phyloP scores from a whole-genome alignment of 164 flowering plant species.

The Dillenia turbinata region DNA sequence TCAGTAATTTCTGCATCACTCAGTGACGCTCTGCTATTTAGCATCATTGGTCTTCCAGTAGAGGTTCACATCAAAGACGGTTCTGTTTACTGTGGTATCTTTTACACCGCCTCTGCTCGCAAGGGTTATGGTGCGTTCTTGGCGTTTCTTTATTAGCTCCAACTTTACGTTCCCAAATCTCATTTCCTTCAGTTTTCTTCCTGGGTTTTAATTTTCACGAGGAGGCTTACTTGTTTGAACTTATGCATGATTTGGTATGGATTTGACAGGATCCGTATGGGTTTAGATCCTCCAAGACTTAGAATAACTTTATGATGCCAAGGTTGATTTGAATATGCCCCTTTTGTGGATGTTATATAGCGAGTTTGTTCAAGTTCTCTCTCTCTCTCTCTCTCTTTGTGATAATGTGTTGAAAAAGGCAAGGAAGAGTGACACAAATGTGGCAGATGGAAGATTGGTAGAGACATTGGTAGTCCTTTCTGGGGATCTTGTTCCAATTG shows the following conservation, averaged over 20 bases:
- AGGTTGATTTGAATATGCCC: too few species aligned
- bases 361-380: not conserved
- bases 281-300: not conserved
- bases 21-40: constrained; percentile 52
- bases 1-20: constrained; percentile 15
- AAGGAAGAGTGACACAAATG: constrained; percentile 37
- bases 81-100: constrained; percentile 66
- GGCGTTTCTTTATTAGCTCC: not conserved
- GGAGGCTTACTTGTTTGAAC: not conserved
- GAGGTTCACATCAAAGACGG: constrained; percentile 79
- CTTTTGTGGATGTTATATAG: too few species aligned
- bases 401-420: constrained; percentile 77
- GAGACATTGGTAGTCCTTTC: constrained; percentile 62
- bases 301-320: too few species aligned
- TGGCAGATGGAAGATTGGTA: constrained; percentile 33
- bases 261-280: constrained; percentile 2
- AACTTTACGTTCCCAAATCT: not conserved
- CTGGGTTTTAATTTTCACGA: constrained; percentile 15
- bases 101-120: constrained; percentile 61
- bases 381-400: constrained; percentile 22
- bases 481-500: constrained; percentile 73
- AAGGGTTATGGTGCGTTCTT: constrained; percentile 47
- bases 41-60: constrained; percentile 69
- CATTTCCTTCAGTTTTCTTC: constrained; percentile 8
- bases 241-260: constrained; percentile 4